Evolutionary conservation across 805 yeast species (phyloP).

Genomic region (Cyberlindnera euphorbiae): DNA sequence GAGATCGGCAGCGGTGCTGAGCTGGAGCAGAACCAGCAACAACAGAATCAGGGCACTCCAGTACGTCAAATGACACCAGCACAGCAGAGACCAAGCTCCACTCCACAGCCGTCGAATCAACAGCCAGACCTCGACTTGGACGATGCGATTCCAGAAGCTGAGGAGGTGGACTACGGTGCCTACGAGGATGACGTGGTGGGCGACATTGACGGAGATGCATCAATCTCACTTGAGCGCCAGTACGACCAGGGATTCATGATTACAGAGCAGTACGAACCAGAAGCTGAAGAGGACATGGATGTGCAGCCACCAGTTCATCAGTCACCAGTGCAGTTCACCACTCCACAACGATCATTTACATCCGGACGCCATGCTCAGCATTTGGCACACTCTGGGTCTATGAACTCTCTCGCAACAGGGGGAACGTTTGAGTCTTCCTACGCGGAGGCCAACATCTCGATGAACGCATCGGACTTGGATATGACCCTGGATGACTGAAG

Average conservation of each 20-base stretch:
- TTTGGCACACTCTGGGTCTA: conserved; percentile 9
- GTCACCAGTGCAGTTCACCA: conserved; percentile 20
- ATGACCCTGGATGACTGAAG: conserved; percentile 38
- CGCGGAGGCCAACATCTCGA: conserved; percentile 25
- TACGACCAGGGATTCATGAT: conserved; percentile 25
- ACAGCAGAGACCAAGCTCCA: too few species aligned
- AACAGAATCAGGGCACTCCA: neutral
- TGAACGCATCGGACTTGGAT: conserved; percentile 36
- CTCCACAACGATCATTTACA: conserved; percentile 13
- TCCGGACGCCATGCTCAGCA: conserved; percentile 6
- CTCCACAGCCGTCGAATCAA: too few species aligned
- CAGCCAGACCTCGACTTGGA: conserved; percentile 9
- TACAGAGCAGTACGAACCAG: conserved; percentile 21
- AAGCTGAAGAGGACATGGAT: conserved; percentile 9
- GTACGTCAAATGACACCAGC: too few species aligned
- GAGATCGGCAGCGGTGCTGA: neutral
- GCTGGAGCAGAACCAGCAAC: neutral
- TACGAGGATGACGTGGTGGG: conserved; percentile 34
- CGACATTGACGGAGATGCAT: conserved; percentile 18
- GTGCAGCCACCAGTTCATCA: conserved; percentile 6
- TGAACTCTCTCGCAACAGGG: conserved; percentile 5
- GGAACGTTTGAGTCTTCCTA: conserved; percentile 13
- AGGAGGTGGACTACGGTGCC: conserved; percentile 38
- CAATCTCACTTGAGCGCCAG: conserved; percentile 19
- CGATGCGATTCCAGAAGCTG: conserved; percentile 15